phyloP scores from a whole-genome alignment of 2,329 filamentous ascomycete species.

The Fusarium nurragi region DNA sequence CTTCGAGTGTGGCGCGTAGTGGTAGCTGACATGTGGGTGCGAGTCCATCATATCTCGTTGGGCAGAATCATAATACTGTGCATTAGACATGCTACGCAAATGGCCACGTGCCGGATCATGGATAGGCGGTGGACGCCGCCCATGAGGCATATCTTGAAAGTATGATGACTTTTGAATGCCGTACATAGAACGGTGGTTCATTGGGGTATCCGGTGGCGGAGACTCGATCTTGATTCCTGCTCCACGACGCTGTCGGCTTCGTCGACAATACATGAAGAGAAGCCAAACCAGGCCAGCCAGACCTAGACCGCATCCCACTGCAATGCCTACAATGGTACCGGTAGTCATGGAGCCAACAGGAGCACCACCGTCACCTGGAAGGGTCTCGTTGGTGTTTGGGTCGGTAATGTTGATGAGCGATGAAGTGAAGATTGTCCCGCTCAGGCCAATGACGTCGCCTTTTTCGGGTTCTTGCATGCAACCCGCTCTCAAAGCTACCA shows the following conservation, averaged over 20 bases:
- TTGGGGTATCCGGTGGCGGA: slow-evolving; percentile 11
- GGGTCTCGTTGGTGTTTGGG: slow-evolving; percentile 40
- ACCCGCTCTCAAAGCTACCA: slow-evolving; percentile 58
- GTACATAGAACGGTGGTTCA: slow-evolving; percentile 7
- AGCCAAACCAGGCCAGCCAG: slow-evolving; percentile 56
- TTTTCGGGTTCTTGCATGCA: slow-evolving; percentile 56
- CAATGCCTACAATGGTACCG: slow-evolving; percentile 64
- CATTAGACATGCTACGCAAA: slow-evolving; percentile 5
- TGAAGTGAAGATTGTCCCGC: slow-evolving; percentile 54
- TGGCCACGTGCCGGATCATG: not conserved
- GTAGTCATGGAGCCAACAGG: slow-evolving; percentile 51
- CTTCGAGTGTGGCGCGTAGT: slow-evolving; percentile 23
- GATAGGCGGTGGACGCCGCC: not conserved
- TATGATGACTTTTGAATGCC: slow-evolving; percentile 30
- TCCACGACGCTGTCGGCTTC: slow-evolving; percentile 3
- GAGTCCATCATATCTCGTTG: no score
- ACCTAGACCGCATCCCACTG: slow-evolving; percentile 56
- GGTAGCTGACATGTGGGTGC: slow-evolving; percentile 7
- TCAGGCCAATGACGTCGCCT: slow-evolving; percentile 53
- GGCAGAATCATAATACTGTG: slow-evolving; percentile 8
- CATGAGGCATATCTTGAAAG: not conserved
- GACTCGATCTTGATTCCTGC: slow-evolving; percentile 28
- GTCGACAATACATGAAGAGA: slow-evolving; percentile 59
- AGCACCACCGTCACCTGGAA: slow-evolving; percentile 41
- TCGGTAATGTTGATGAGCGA: slow-evolving; percentile 54